Evolutionary conservation across 2,329 filamentous ascomycete species (phyloP).

Genomic region (Zarea fungicola): DNA sequence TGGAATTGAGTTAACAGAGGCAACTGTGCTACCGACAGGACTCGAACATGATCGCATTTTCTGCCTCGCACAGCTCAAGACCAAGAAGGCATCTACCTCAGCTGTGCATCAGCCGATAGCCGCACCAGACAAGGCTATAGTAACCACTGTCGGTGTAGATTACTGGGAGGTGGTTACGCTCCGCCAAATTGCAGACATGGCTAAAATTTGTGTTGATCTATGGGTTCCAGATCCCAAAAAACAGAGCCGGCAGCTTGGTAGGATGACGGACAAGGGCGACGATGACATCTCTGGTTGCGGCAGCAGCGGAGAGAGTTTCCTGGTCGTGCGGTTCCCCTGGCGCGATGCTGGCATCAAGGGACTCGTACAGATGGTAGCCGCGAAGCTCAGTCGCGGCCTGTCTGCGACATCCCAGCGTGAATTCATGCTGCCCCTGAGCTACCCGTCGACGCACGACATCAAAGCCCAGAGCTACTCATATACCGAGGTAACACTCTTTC

Average conservation of each 20-base stretch:
- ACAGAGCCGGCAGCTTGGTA: constrained; percentile 44
- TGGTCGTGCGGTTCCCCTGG: constrained; percentile 65
- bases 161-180: constrained; percentile 68
- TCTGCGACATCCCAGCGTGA: constrained; percentile 54
- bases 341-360: constrained; percentile 44
- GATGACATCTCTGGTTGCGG: no score
- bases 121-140: neutral
- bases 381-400: constrained; percentile 47
- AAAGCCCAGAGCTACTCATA: constrained; percentile 52
- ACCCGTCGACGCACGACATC: constrained; percentile 53
- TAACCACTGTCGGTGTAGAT: neutral
- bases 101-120: neutral
- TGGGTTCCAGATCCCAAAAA: constrained; percentile 64
- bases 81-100: neutral
- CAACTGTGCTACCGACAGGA: constrained; percentile 61
- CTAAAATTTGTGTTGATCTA: constrained; percentile 61
- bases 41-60: constrained; percentile 79
- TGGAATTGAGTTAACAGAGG: constrained; percentile 65
- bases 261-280: constrained; percentile 25
- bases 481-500: constrained; percentile 62
- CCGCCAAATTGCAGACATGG: constrained; percentile 63
- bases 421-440: constrained; percentile 60
- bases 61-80: constrained; percentile 65
- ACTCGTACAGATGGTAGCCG: constrained; percentile 37
- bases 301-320: constrained; percentile 32